Base-by-base conservation (phyloP, 2,329 filamentous ascomycete species). In the Aspergillus aculeatus region DNA sequence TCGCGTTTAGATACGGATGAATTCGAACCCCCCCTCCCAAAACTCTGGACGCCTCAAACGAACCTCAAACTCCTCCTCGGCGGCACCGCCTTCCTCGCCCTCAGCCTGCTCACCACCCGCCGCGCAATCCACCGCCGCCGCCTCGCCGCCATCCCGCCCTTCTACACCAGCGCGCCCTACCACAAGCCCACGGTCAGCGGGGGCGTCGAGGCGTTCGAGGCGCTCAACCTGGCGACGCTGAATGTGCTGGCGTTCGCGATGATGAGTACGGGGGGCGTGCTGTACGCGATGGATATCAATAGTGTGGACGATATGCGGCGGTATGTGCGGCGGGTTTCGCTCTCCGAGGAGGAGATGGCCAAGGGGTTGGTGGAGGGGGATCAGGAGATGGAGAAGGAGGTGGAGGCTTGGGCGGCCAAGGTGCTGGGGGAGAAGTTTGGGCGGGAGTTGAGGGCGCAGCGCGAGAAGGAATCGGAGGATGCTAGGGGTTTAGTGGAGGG, bases 161-260 rank as follows among this genome's bases (percentile, higher is more conserved):
- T 89, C 79, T 96, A 89, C 82, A 80, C 64, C 48, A 75, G 77
- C 81, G 75, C 75, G 74, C 71, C 75, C 54, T 80, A 69, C 69
- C 75, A 77, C 65, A 69, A 76, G 47, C 76, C 74, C 1, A 64
- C 72, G 14, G 82, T 86, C 29, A 89, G 88, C 69, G 87, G 87
- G 7, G 83, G 86, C 1, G 73, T 89, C 44, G 88, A 97, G 64
- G 94, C 94, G 0, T 77, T 89, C 35, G 90, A 96, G 75, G 94
- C 94, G 0, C 80, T 99, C 23, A 90, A 88, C 52, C 80, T 97
- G 38, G 95, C 94, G 0, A 96, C 93, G 0, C 83, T 97, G 67
- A 96, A 96, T 68, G 91, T 95, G 12, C 70, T 87, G 32, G 90
- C 88, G 67, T 84, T 95, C 53, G 88, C 83, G 0, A 86, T 96